Evolutionary conservation across 257 asterid species (phyloP).

Genomic region (Solanum ossicruentum): DNA sequence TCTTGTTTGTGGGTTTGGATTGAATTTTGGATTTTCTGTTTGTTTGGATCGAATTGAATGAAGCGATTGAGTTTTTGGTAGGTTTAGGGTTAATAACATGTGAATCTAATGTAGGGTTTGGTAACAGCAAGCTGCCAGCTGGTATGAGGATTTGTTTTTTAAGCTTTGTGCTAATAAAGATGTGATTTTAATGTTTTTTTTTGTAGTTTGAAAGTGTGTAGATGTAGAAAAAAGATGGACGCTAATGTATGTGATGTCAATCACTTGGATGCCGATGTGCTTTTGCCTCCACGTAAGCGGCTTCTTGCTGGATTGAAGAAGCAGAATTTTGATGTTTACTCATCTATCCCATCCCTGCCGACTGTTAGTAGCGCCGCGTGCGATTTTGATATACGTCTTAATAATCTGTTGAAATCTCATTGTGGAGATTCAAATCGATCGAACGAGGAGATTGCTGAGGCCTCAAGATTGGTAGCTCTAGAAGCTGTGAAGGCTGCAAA

Average conservation of each 20-base stretch:
- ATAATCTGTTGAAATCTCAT: constrained; percentile 34
- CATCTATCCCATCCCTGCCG: constrained; percentile 22
- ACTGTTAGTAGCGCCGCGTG: constrained; percentile 14
- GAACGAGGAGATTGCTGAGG: constrained; percentile 58
- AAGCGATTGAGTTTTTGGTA: constrained; percentile 6
- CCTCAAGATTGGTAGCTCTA: constrained; percentile 57
- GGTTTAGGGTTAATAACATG: constrained; percentile 6
- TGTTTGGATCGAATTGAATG: constrained; percentile 5
- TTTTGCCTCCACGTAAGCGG: constrained; percentile 91
- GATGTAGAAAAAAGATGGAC: constrained; percentile 40
- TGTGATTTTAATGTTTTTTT: constrained; percentile 9
- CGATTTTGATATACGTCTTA: constrained; percentile 29
- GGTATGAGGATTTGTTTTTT: constrained; percentile 1
- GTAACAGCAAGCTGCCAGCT: not conserved
- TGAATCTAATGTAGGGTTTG: constrained; percentile 14
- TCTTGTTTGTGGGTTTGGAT: constrained; percentile 1
- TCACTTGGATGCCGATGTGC: constrained; percentile 75
- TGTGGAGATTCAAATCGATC: constrained; percentile 40
- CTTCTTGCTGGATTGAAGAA: constrained; percentile 87
- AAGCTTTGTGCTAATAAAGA: constrained; percentile 10
- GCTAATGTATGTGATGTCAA: constrained; percentile 42
- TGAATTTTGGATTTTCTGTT: constrained; percentile 5
- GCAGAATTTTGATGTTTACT: constrained; percentile 60
- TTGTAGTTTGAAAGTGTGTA: constrained; percentile 20
- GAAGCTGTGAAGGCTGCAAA: constrained; percentile 59